These are phyloP conservation scores for Kalaharituber pfeilii DNA, from an alignment of 2,329 filamentous ascomycete genomes.

Conservation along the genomic window DNA sequence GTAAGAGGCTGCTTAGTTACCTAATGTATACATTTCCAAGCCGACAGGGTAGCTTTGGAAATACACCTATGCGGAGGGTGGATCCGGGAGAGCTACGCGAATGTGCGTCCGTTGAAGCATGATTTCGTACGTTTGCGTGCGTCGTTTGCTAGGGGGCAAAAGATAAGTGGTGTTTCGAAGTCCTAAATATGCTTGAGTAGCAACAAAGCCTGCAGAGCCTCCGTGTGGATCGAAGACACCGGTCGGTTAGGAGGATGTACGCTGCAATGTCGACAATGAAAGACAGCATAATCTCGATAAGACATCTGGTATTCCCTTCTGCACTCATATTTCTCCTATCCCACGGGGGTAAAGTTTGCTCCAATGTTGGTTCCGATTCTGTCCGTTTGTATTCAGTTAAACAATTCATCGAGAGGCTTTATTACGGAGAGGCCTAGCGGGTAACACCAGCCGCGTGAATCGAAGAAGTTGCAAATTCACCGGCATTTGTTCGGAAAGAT, in stretches of 20 bases:
- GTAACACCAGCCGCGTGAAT: too few species aligned
- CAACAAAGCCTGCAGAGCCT: constrained; percentile 5
- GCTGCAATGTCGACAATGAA: not conserved
- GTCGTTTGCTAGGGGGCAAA: constrained; percentile 15
- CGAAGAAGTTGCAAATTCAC: too few species aligned
- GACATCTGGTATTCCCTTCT: not conserved
- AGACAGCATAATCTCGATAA: not conserved
- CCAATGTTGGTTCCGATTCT: too few species aligned
- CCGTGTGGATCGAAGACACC: not conserved
- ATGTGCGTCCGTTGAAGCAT: constrained; percentile 18
- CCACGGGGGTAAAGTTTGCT: too few species aligned
- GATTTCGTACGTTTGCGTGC: constrained; percentile 15
- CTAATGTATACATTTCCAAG: not conserved
- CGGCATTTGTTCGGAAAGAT: too few species aligned
- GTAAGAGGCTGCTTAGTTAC: not conserved
- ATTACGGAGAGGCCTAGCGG: too few species aligned
- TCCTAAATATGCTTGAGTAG: constrained; percentile 6
- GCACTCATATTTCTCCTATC: not conserved
- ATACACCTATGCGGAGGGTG: constrained; percentile 3
- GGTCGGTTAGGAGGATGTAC: not conserved
- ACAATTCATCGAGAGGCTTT: too few species aligned
- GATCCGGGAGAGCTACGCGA: constrained; percentile 20
- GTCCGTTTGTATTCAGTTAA: too few species aligned
- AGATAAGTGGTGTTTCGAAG: constrained; percentile 14
- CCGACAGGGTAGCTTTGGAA: not conserved